Percentiles rank a stretch among this genome's conserved stretches.
phyloP scores from a whole-genome alignment of 2,329 filamentous ascomycete genomes.

The Fusarium oxysporum region DNA sequence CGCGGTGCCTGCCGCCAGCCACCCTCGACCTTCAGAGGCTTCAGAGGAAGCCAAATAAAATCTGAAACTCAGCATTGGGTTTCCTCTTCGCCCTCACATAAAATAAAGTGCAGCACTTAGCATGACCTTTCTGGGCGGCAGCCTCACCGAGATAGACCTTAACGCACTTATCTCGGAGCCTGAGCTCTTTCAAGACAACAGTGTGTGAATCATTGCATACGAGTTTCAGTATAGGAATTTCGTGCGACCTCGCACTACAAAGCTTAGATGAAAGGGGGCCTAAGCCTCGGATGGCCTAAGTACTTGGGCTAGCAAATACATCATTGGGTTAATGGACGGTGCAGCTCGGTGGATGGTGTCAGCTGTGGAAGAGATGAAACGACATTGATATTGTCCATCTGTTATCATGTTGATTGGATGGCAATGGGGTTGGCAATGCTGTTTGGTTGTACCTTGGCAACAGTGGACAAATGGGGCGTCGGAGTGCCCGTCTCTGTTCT shows the following conservation, averaged over 20 bases:
- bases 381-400: slow-evolving; percentile 20
- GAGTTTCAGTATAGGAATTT: slow-evolving; percentile 40
- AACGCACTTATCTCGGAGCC: slow-evolving; percentile 41
- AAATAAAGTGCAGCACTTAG: slow-evolving; percentile 40
- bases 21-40: slow-evolving; percentile 51
- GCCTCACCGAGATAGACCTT: slow-evolving; percentile 39
- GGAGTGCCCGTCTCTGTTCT: not conserved
- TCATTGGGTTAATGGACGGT: slow-evolving; percentile 32
- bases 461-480: not conserved
- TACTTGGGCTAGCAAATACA: slow-evolving; percentile 36
- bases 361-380: slow-evolving; percentile 10
- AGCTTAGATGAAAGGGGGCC: slow-evolving; percentile 38
- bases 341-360: slow-evolving; percentile 24
- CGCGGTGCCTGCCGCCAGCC: slow-evolving; percentile 50
- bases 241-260: slow-evolving; percentile 35
- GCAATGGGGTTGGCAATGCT: slow-evolving; percentile 4
- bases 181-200: slow-evolving; percentile 31
- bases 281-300: slow-evolving; percentile 20
- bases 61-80: slow-evolving; percentile 19
- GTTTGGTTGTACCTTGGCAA: slow-evolving; percentile 10
- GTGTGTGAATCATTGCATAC: slow-evolving; percentile 39
- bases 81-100: slow-evolving; percentile 23
- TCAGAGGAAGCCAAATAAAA: slow-evolving; percentile 60
- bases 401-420: slow-evolving; percentile 18
- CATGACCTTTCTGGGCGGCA: slow-evolving; percentile 37